Evolutionary conservation across 805 yeast species (phyloP), one percentile per base, ranked within the genome.

Genomic region (Pichia pseudocactophila): DNA sequence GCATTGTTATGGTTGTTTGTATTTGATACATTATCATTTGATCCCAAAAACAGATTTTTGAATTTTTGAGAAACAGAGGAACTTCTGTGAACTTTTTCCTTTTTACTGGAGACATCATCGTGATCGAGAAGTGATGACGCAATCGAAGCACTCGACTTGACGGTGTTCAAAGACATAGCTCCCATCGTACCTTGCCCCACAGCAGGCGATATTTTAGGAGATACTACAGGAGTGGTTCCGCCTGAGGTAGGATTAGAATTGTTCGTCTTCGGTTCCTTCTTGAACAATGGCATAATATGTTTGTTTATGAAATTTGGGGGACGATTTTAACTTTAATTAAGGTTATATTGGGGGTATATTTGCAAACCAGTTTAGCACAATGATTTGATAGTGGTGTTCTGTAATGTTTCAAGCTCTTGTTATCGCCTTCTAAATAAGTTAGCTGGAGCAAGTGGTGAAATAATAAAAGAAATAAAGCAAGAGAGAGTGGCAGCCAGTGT

Each of bases 1-100:
- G 45, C 33, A 26, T 37, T 37, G 27, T 9, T 17, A 17, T 30
- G 19, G 11, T 12, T 25, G 18, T 18, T 22, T 10, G 11, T 30
- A 17, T 19, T 30, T 26, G 17, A 15, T 8, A 33, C 33, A 19
- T 18, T 13, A 31, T 25, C 41, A 33, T 25, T 25, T 22, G 43
- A 34, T 20, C 35, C 55, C 17, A 52, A 43, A 34, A 61, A 61
- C 9, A 62, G 37, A 39, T 46, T 56, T 46, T 59, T 60, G 33
- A 62, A 57, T 41, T 56, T 53, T 30, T 54, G 57, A 11, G 63
- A 51, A 43, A 61, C 51, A 4, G 66, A 61, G 33, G 61, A 51
- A 18, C 53, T 45, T 33, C 65, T 43, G 18, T 41, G 41, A n/a
- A 44, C 13, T 26, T 33, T 31, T 19, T 15, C 19, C 11, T 6